Percentiles rank a stretch among this genome's conserved stretches.
These are phyloP conservation scores for Nitzschia sp. DNA, from an alignment of 108 stramenopile genomes.

Conservation along the genomic window DNA sequence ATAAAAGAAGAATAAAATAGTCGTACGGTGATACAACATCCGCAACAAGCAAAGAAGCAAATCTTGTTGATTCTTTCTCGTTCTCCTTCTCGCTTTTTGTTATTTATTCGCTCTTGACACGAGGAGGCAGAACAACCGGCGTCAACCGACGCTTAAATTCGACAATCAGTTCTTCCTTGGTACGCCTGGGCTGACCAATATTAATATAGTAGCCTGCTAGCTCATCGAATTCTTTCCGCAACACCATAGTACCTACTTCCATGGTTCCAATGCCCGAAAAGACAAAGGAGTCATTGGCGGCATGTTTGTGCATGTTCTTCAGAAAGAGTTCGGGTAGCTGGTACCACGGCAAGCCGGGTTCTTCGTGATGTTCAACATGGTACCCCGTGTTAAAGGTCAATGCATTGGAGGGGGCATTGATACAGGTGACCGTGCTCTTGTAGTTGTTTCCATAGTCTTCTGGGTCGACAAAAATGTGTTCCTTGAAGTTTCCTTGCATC, in stretches of 20 bases:
- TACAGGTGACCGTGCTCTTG: slow-evolving; percentile 17
- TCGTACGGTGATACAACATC: too few relatives aligned
- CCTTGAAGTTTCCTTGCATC: slow-evolving; percentile 23
- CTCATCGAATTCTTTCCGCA: slow-evolving; percentile 9
- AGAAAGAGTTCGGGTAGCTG: slow-evolving; percentile 12
- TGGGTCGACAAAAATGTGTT: slow-evolving; percentile 20
- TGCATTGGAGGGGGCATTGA: slow-evolving; percentile 20
- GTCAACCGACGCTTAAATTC: slow-evolving; percentile 17
- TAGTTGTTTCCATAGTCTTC: slow-evolving; percentile 21
- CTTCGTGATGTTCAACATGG: slow-evolving; percentile 17
- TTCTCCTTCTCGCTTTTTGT: too few relatives aligned
- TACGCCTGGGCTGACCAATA: slow-evolving; percentile 20
- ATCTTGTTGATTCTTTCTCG: too few relatives aligned
- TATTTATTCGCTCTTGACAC: not conserved
- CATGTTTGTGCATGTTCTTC: slow-evolving; percentile 18
- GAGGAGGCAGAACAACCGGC: slow-evolving; percentile 1
- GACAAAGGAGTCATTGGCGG: slow-evolving; percentile 21
- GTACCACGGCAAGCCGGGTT: slow-evolving; percentile 17
- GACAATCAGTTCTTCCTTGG: slow-evolving; percentile 11
- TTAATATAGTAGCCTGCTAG: slow-evolving; percentile 11
- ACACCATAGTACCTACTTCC: slow-evolving; percentile 16
- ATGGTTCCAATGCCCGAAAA: slow-evolving; percentile 15
- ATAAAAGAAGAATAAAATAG: too few relatives aligned
- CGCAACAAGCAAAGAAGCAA: not conserved
- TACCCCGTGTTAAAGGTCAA: slow-evolving; percentile 17